Conservation (phyloP, 2,329 filamentous ascomycete species). For the Ophiognomonia clavigignenti-juglandacearum region DNA sequence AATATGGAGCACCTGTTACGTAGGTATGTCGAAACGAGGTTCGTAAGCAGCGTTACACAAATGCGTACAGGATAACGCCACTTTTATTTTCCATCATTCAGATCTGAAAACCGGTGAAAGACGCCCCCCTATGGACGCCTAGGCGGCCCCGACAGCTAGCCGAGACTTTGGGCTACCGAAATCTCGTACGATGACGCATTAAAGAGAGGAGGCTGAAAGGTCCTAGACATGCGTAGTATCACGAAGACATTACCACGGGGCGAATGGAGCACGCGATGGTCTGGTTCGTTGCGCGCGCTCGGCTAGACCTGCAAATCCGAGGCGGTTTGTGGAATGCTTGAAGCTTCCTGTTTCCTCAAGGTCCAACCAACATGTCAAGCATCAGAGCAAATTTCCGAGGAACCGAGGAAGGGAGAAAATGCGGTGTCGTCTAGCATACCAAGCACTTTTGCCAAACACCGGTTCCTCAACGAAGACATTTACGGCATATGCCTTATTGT, state of each 20-base stretch:
- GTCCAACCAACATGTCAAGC: neutral
- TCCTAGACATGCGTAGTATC: slow-evolving; percentile 3
- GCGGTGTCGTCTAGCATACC: too few species aligned
- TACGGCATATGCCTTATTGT: too few species aligned
- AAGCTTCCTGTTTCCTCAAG: neutral
- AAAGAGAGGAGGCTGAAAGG: neutral
- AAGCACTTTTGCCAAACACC: too few species aligned
- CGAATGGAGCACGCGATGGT: neutral
- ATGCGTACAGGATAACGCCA: neutral
- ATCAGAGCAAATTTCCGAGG: neutral
- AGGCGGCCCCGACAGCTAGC: too few species aligned
- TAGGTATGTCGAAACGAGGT: neutral
- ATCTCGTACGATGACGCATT: slow-evolving; percentile 7
- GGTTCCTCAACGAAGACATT: neutral
- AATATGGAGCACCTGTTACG: too few species aligned
- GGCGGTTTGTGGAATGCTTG: neutral
- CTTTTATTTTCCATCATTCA: too few species aligned
- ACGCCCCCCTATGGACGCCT: neutral
- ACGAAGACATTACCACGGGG: neutral
- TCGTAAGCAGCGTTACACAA: neutral
- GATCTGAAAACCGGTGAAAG: neutral
- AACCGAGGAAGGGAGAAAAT: too few species aligned
- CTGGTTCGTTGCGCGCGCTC: too few species aligned
- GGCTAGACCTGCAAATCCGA: slow-evolving; percentile 1
- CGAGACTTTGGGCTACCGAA: neutral